Percentiles rank a stretch among this genome's conserved stretches.
These are phyloP conservation scores for Elaeis oleifera DNA, from an alignment of 202 grass and related monocot species.

Conservation along the genomic window DNA sequence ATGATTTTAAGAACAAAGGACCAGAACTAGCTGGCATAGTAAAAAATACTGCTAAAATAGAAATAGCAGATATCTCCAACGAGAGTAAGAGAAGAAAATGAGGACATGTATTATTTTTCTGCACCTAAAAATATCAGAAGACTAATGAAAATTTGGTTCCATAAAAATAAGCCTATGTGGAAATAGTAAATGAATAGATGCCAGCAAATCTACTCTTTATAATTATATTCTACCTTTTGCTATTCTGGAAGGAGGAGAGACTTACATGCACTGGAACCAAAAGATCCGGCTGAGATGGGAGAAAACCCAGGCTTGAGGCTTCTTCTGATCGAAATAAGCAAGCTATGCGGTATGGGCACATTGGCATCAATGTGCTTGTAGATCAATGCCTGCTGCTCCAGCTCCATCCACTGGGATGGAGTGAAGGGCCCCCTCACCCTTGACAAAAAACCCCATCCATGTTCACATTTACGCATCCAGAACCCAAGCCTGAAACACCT, in stretches of 20 bases:
- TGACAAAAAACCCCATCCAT: conserved; percentile 53
- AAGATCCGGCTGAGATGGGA: conserved; percentile 58
- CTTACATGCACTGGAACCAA: conserved; percentile 70
- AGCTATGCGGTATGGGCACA: conserved; percentile 49
- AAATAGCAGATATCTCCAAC: no score
- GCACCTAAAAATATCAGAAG: no score
- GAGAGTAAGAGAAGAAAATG: no score
- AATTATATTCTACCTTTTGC: conserved; percentile 14
- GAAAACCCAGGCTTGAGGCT: conserved; percentile 40
- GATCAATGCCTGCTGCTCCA: conserved; percentile 88
- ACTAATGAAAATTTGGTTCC: no score
- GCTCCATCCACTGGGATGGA: conserved; percentile 90
- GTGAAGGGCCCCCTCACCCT: conserved; percentile 78
- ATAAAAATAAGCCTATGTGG: no score
- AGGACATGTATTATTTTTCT: no score
- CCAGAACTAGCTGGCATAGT: no score
- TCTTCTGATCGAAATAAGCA: conserved; percentile 72
- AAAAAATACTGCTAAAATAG: no score
- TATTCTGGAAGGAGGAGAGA: conserved; percentile 7
- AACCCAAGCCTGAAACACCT: conserved; percentile 30
- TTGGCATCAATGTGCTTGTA: conserved; percentile 82
- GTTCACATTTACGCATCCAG: conserved; percentile 31
- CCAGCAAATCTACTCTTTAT: neutral
- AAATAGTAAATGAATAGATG: no score
- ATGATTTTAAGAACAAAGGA: no score